phyloP scores from a whole-genome alignment of 352 stramenopile species.

The Globisporangium sylvaticum region DNA sequence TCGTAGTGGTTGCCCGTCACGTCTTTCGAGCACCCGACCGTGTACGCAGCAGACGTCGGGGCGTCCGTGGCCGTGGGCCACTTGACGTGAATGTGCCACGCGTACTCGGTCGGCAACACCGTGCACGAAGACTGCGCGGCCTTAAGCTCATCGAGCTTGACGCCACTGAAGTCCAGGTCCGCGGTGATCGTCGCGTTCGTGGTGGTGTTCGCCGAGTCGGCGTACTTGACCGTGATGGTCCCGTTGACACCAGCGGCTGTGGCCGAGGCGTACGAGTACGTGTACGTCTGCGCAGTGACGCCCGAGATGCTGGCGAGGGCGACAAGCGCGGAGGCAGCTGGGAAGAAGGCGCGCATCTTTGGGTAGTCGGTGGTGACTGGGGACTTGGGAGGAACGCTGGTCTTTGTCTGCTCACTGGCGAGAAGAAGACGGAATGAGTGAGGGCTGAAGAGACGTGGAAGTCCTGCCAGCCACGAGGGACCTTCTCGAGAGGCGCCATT shows the following conservation, averaged over 20 bases:
- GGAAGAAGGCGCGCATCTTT: not conserved
- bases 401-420: no score
- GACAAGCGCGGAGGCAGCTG: not conserved
- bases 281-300: conserved; percentile 21
- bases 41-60: conserved; percentile 18
- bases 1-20: conserved; percentile 40
- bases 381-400: not conserved
- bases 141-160: conserved; percentile 25
- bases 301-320: not conserved
- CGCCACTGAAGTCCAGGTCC: conserved; percentile 36
- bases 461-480: no score
- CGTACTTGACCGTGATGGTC: conserved; percentile 37
- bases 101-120: conserved; percentile 20
- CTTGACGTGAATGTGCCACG: conserved; percentile 38
- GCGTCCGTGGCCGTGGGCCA: conserved; percentile 18
- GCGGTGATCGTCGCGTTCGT: conserved; percentile 30
- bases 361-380: not conserved
- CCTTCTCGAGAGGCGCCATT: no score
- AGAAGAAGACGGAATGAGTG: no score
- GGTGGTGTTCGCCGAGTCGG: not conserved
- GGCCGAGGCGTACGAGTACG: conserved; percentile 40
- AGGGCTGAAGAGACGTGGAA: no score
- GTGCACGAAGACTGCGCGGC: conserved; percentile 40
- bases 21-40: conserved; percentile 18
- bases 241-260: conserved; percentile 31